These are phyloP conservation scores for Sclerotinia spermophila DNA, from an alignment of 2,329 filamentous ascomycete species.

Conservation along the genomic window DNA sequence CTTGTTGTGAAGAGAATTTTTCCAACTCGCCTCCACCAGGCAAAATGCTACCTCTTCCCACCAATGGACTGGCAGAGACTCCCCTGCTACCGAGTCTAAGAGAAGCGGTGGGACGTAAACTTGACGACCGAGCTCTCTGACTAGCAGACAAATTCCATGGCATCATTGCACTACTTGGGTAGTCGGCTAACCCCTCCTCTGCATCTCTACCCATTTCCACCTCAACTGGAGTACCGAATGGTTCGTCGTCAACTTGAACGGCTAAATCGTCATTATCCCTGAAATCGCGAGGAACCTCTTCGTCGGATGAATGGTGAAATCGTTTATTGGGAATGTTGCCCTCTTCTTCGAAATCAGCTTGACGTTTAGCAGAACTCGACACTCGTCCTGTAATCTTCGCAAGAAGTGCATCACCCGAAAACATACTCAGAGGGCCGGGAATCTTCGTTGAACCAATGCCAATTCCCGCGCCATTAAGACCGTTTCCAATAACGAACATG, in stretches of 20 bases:
- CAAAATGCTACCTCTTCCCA: slow-evolving; percentile 43
- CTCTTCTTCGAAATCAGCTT: neutral
- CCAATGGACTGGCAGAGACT: slow-evolving; percentile 58
- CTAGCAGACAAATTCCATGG: slow-evolving; percentile 64
- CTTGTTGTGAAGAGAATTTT: slow-evolving; percentile 24
- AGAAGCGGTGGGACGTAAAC: slow-evolving; percentile 29
- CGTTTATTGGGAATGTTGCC: neutral
- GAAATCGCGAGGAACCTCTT: slow-evolving; percentile 30
- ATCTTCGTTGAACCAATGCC: slow-evolving; percentile 41
- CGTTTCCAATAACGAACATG: slow-evolving; percentile 55
- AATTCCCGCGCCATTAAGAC: slow-evolving; percentile 52
- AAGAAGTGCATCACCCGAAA: slow-evolving; percentile 54
- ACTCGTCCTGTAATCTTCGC: slow-evolving; percentile 26
- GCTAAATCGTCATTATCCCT: slow-evolving; percentile 37
- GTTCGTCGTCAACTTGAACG: slow-evolving; percentile 41
- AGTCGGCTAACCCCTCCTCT: slow-evolving; percentile 62
- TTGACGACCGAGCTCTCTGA: slow-evolving; percentile 39
- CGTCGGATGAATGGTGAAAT: slow-evolving; percentile 22
- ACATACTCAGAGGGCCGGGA: slow-evolving; percentile 52
- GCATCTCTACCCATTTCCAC: slow-evolving; percentile 70
- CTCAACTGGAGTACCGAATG: slow-evolving; percentile 38
- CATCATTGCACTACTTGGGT: slow-evolving; percentile 57
- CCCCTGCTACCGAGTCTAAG: slow-evolving; percentile 43
- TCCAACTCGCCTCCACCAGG: slow-evolving; percentile 28
- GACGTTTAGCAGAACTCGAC: neutral